Percentiles rank a stretch among this genome's conserved stretches.
Conservation (phyloP, 257 asterid genomes). For the Cordia subcordata region DNA sequence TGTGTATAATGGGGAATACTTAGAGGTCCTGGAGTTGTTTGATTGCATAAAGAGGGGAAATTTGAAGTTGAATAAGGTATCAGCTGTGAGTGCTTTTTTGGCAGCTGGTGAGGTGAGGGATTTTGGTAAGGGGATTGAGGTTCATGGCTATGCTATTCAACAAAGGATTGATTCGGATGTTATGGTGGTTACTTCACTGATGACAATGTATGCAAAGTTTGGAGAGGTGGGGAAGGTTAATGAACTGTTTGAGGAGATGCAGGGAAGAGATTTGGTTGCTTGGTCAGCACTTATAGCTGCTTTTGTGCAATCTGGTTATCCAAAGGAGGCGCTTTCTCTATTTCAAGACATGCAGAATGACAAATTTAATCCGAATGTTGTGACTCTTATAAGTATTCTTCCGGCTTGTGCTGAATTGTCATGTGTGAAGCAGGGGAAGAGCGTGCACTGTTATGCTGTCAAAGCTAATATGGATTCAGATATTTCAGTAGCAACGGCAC, state of each 20-base stretch:
- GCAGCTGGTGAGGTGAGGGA: slow-evolving; percentile 33
- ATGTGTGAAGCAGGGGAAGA: slow-evolving; percentile 27
- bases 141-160: slow-evolving; percentile 23
- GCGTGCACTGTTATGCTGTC: slow-evolving; percentile 35
- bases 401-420: slow-evolving; percentile 34
- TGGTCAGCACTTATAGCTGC: slow-evolving; percentile 42
- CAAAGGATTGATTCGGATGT: slow-evolving; percentile 28
- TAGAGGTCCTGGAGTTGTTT: slow-evolving; percentile 27
- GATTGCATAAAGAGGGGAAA: slow-evolving; percentile 16
- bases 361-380: slow-evolving; percentile 23
- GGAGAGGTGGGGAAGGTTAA: slow-evolving; percentile 32
- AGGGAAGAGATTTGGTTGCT: slow-evolving; percentile 32
- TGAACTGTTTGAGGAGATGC: slow-evolving; percentile 22
- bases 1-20: slow-evolving; percentile 31
- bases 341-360: slow-evolving; percentile 37
- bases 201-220: slow-evolving; percentile 39
- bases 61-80: slow-evolving; percentile 23
- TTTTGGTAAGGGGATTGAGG: slow-evolving; percentile 26
- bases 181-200: slow-evolving; percentile 26
- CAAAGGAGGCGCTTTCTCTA: slow-evolving; percentile 28
- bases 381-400: slow-evolving; percentile 33
- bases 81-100: slow-evolving; percentile 31
- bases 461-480: slow-evolving; percentile 24
- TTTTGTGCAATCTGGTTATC: slow-evolving; percentile 40
- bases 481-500: slow-evolving; percentile 34